Evolutionary conservation across 1,139 yeast species (phyloP).

Genomic region (Suhomyces chickasaworum): DNA sequence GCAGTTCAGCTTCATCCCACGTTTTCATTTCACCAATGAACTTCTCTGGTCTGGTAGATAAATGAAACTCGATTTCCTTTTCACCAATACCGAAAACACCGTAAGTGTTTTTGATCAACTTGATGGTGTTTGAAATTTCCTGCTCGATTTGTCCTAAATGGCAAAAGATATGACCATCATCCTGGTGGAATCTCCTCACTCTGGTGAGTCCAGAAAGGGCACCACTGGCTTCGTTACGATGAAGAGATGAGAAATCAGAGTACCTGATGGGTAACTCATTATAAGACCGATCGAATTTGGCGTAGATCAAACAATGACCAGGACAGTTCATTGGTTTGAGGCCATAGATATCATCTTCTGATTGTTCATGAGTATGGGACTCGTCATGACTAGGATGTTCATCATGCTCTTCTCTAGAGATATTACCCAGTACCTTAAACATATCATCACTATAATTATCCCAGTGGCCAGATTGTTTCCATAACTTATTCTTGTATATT

Average conservation of each 20-base stretch:
- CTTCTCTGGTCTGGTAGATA: conserved; percentile 88
- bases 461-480: conserved; percentile 98
- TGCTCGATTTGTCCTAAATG: conserved; percentile 74
- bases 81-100: conserved; percentile 68
- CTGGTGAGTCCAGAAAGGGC: conserved; percentile 93
- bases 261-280: conserved; percentile 86
- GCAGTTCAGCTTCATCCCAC: conserved; percentile 85
- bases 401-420: conserved; percentile 17
- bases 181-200: conserved; percentile 96
- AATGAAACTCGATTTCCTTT: conserved; percentile 61
- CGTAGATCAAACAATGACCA: conserved; percentile 90
- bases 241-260: conserved; percentile 92
- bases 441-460: conserved; percentile 91
- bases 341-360: conserved; percentile 56
- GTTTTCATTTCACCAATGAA: conserved; percentile 79
- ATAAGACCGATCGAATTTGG: conserved; percentile 80
- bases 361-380: neutral
- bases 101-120: conserved; percentile 76
- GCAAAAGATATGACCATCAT: conserved; percentile 97
- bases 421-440: conserved; percentile 73
- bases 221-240: conserved; percentile 94
- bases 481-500: conserved; percentile 77
- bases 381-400: conserved; percentile 25
- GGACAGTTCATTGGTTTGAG: conserved; percentile 99
- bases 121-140: conserved; percentile 76